Evolutionary conservation across 495 filamentous ascomycete genomes (phyloP).

Genomic region (Neurospora pannonica): DNA sequence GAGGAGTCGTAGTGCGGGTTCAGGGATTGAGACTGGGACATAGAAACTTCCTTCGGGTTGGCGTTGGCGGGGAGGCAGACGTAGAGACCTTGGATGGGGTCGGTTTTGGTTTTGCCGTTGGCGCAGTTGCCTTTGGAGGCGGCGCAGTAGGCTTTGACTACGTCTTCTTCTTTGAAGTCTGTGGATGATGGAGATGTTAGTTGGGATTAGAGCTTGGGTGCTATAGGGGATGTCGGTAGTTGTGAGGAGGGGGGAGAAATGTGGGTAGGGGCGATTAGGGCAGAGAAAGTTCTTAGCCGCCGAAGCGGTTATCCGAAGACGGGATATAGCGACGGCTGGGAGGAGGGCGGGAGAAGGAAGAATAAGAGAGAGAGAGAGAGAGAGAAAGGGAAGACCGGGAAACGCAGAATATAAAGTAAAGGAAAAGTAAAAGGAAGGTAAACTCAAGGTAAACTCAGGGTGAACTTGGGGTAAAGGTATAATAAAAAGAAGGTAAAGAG

Average conservation of each 20-base stretch:
- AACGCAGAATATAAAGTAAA: no score
- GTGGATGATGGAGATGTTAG: not conserved
- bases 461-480: no score
- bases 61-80: constrained; percentile 24
- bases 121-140: constrained; percentile 27
- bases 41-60: constrained; percentile 11
- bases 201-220: not conserved
- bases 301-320: no score
- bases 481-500: not conserved
- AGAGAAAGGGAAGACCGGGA: no score
- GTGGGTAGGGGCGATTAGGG: not conserved
- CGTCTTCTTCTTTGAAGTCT: constrained; percentile 30
- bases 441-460: no score
- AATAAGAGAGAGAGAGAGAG: not conserved
- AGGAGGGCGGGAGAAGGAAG: no score
- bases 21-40: not conserved
- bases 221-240: not conserved
- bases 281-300: not conserved
- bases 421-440: not conserved
- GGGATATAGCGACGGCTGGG: no score
- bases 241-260: not conserved
- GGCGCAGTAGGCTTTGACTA: constrained; percentile 33
- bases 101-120: constrained; percentile 28
- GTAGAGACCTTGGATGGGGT: constrained; percentile 30
- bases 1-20: not conserved